Evolutionary conservation across 2,329 filamentous ascomycete species (phyloP), one percentile per base, ranked within the genome.

Genomic region (Paramyrothecium sp.): DNA sequence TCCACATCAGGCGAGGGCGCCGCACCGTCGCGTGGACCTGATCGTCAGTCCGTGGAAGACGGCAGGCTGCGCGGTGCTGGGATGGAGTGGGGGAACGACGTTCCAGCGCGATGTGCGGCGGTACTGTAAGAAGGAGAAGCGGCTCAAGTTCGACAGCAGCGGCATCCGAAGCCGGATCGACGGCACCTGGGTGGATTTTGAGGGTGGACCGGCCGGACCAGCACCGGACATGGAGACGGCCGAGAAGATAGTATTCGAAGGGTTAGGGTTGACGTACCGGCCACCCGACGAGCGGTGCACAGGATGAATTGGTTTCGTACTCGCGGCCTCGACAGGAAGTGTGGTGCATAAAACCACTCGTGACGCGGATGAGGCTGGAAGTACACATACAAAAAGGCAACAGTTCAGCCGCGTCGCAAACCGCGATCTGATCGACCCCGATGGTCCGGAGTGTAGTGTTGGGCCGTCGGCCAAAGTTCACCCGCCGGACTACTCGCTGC

Each of bases 31-130:
- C 50, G 93, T 98, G 1, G 94, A 98, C 69, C 97, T 98, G 57
- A 94, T 98, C 63, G 80, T 98, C 60, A 87, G 86, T 21, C 92
- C 93, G 0, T 97, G 94, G 91, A 88, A 87, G 56, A 96, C 92
- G 0, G 87, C 90, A 0, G 94, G 95, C 0, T 97, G 92, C 64
- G 94, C 93, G 0, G 82, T 98, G 3, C 76, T 94, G 19, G 93
- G 92, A 2, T 98, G 94, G 95, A 89, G 85, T 17, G 91, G 92
- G 1, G 94, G 88, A 1, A 96, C 89, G 0, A 97, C 92, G 0
- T 98, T 97, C 64, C 86, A 97, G 76, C 81, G 94, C 22, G 95
- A 98, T 71, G 71, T 98, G 55, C 80, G 94, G 46, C 78, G 88
- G 34, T 96, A 94, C 73, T 91, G 89, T 59, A 93, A 91, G 71